phyloP scores from a whole-genome alignment of 1,284 basidiomycete species.

The Cryptococcus wingfieldii region DNA sequence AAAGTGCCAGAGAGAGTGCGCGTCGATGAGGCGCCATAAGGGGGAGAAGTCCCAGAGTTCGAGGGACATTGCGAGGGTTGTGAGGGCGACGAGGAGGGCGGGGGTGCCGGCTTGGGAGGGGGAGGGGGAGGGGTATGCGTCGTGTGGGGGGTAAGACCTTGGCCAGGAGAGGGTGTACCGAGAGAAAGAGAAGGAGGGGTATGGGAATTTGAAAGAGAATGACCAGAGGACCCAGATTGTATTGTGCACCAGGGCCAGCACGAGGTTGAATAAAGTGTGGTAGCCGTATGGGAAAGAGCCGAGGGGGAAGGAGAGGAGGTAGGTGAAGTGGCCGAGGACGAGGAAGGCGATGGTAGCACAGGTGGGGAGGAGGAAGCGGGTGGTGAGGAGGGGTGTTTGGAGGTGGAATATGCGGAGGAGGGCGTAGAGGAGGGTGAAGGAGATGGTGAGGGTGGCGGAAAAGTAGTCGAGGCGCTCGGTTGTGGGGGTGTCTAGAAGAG shows the following conservation, averaged over 20 bases:
- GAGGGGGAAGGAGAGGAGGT: constrained; percentile 57
- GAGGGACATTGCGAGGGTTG: constrained; percentile 70
- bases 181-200: constrained; percentile 14
- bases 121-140: constrained; percentile 36
- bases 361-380: constrained; percentile 21
- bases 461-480: constrained; percentile 97
- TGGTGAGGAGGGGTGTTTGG: constrained; percentile 21
- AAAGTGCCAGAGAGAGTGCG: constrained; percentile 92
- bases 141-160: constrained; percentile 32
- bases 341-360: constrained; percentile 22
- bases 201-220: constrained; percentile 50
- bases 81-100: constrained; percentile 63
- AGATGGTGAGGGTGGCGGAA: constrained; percentile 77
- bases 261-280: constrained; percentile 83
- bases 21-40: constrained; percentile 70
- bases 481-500: constrained; percentile 61
- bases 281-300: constrained; percentile 87
- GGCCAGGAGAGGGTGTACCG: constrained; percentile 15
- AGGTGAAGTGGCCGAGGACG: constrained; percentile 42
- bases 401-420: constrained; percentile 73
- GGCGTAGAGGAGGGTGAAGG: constrained; percentile 69
- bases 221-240: constrained; percentile 77
- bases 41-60: constrained; percentile 94
- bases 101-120: constrained; percentile 53
- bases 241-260: constrained; percentile 66